Evolutionary conservation across 257 asterid species (phyloP).

Genomic region (Solanum bukasovii): DNA sequence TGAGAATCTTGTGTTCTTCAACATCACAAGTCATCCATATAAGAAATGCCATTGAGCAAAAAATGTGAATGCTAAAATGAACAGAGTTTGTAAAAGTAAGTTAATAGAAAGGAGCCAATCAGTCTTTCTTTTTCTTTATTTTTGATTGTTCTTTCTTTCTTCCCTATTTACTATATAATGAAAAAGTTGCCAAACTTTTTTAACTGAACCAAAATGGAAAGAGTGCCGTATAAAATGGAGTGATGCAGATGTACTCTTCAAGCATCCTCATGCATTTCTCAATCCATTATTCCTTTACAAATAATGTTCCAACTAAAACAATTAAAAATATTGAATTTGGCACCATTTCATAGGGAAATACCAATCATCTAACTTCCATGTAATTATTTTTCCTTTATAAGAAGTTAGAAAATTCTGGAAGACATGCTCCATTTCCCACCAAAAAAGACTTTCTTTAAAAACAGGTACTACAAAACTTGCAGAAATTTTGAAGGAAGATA

Average conservation of each 20-base stretch:
- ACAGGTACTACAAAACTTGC: not conserved
- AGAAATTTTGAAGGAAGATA: not conserved
- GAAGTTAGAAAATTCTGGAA: not conserved
- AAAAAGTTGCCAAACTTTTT: not conserved
- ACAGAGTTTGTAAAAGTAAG: not conserved
- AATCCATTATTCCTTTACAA: not conserved
- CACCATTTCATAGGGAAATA: not conserved
- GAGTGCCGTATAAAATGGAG: not conserved
- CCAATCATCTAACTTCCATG: not conserved
- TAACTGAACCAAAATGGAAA: not conserved
- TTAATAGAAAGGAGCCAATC: not conserved
- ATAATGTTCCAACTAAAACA: not conserved
- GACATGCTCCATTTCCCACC: not conserved
- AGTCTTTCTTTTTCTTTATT: not conserved
- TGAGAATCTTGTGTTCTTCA: not conserved
- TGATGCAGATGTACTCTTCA: not conserved
- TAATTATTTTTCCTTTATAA: not conserved
- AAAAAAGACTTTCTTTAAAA: not conserved
- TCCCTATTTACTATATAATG: not conserved
- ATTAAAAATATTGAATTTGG: not conserved
- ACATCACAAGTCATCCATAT: not conserved
- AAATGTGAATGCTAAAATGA: not conserved
- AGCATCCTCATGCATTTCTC: not conserved
- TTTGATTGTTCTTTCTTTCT: not conserved
- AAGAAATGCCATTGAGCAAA: not conserved